Percentiles rank a stretch among this genome's conserved stretches.
phyloP scores from a whole-genome alignment of 257 asterid genomes.

The Capsicum pubescens region DNA sequence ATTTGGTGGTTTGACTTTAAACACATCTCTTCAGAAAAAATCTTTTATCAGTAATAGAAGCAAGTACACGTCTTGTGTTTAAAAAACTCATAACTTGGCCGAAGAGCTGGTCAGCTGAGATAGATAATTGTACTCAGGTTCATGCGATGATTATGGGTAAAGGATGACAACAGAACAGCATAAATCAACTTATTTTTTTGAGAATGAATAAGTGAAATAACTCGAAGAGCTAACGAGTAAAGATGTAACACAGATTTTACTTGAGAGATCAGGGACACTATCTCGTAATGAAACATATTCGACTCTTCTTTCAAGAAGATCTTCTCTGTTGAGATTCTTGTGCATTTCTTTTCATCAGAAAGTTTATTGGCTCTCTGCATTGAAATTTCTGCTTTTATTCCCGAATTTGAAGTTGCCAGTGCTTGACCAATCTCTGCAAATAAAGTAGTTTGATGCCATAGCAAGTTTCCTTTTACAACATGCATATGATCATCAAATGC shows the following conservation, averaged over 20 bases:
- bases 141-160: background rate
- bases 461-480: background rate
- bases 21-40: background rate
- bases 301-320: conserved; percentile 15
- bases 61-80: background rate
- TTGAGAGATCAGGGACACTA: conserved; percentile 15
- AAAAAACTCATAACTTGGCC: background rate
- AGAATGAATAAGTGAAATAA: conserved; percentile 6
- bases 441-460: conserved; percentile 16
- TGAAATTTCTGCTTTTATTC: background rate
- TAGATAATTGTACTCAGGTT: background rate
- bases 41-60: background rate
- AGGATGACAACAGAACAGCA: background rate
- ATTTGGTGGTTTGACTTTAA: background rate
- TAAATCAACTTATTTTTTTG: background rate
- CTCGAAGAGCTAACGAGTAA: background rate
- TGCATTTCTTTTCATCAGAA: conserved; percentile 1
- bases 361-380: background rate
- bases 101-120: conserved; percentile 14
- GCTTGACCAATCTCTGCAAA: background rate
- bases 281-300: background rate
- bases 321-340: conserved; percentile 2
- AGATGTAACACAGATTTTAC: conserved; percentile 22
- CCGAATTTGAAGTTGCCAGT: background rate
- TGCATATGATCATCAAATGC: conserved; percentile 16